phyloP scores from a whole-genome alignment of 768 basidiomycete species.

The Lactarius indigo region DNA sequence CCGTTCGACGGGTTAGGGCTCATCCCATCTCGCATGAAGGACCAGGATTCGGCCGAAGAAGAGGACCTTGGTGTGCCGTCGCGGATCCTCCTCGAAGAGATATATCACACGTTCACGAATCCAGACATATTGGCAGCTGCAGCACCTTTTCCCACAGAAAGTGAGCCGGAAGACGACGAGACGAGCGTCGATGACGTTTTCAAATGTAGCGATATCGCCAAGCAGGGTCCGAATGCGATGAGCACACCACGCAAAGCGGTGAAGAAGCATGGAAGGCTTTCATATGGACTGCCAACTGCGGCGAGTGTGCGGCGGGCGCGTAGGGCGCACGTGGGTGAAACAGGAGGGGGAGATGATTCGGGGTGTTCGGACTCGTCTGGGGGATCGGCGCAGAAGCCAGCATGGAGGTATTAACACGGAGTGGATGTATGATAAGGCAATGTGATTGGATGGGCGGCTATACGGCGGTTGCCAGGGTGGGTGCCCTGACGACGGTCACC shows the following conservation, averaged over 20 bases:
- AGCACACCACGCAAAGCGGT: slow-evolving; percentile 17
- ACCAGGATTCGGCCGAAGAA: slow-evolving; percentile 15
- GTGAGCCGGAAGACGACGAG: slow-evolving; percentile 5
- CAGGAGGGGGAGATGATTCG: slow-evolving; percentile 19
- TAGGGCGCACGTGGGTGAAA: neutral
- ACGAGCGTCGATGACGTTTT: slow-evolving; percentile 18
- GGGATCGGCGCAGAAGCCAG: slow-evolving; percentile 20
- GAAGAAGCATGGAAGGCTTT: slow-evolving; percentile 12
- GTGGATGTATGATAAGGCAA: slow-evolving; percentile 4
- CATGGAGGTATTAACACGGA: slow-evolving; percentile 17
- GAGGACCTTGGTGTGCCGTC: slow-evolving; percentile 22
- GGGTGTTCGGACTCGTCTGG: slow-evolving; percentile 15
- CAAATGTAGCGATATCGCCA: neutral
- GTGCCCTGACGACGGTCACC: slow-evolving; percentile 12
- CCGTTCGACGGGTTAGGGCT: slow-evolving; percentile 25
- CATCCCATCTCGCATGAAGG: slow-evolving; percentile 17
- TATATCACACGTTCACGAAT: slow-evolving; percentile 23
- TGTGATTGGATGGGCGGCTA: neutral
- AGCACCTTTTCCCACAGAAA: slow-evolving; percentile 14
- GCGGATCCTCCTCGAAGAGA: slow-evolving; percentile 27
- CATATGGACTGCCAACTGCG: slow-evolving; percentile 19
- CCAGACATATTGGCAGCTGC: slow-evolving; percentile 11
- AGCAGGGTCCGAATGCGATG: slow-evolving; percentile 13
- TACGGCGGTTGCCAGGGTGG: slow-evolving; percentile 6
- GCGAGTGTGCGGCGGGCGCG: slow-evolving; percentile 17